phyloP scores from a whole-genome alignment of 257 asterid species.

The Henckelia pumila region DNA sequence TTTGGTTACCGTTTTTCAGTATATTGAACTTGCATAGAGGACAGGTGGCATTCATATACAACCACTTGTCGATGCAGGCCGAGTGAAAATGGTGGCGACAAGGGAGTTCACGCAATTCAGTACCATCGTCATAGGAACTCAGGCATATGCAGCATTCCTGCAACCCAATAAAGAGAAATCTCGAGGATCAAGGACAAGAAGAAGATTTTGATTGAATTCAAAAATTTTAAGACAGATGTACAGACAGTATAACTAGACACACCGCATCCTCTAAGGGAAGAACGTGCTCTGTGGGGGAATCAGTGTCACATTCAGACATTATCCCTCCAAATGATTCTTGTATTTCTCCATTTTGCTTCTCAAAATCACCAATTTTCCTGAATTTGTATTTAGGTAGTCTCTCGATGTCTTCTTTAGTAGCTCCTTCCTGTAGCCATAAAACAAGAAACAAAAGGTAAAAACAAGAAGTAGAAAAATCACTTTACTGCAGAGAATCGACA shows the following conservation, averaged over 20 bases:
- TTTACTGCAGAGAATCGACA: slow-evolving; percentile 13
- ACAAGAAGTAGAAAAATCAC: not conserved
- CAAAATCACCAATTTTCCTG: slow-evolving; percentile 84
- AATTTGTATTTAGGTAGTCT: slow-evolving; percentile 79
- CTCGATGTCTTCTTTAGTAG: slow-evolving; percentile 92
- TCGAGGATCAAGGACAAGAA: slow-evolving; percentile 4
- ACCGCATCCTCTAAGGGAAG: slow-evolving; percentile 93
- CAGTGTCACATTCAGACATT: slow-evolving; percentile 79
- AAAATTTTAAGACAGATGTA: not conserved
- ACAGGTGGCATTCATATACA: slow-evolving; percentile 88
- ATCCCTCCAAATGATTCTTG: slow-evolving; percentile 95
- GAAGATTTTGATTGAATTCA: not conserved
- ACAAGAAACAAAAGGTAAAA: slow-evolving; percentile 4
- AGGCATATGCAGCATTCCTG: slow-evolving; percentile 99
- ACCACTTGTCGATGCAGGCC: slow-evolving; percentile 92
- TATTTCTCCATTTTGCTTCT: slow-evolving; percentile 84
- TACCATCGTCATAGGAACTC: slow-evolving; percentile 80
- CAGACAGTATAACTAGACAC: slow-evolving; percentile 29
- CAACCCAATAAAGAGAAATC: slow-evolving; percentile 16
- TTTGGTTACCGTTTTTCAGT: slow-evolving; percentile 62
- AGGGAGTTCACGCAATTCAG: slow-evolving; percentile 91
- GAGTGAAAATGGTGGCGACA: slow-evolving; percentile 94
- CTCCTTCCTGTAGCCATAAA: slow-evolving; percentile 79
- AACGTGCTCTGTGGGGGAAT: slow-evolving; percentile 69
- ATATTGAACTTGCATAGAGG: slow-evolving; percentile 95